Percentiles rank a stretch among this genome's conserved stretches.
Evolutionary conservation across 768 basidiomycete genomes (phyloP).

Genomic region (Brasilioporus rufonigricans): DNA sequence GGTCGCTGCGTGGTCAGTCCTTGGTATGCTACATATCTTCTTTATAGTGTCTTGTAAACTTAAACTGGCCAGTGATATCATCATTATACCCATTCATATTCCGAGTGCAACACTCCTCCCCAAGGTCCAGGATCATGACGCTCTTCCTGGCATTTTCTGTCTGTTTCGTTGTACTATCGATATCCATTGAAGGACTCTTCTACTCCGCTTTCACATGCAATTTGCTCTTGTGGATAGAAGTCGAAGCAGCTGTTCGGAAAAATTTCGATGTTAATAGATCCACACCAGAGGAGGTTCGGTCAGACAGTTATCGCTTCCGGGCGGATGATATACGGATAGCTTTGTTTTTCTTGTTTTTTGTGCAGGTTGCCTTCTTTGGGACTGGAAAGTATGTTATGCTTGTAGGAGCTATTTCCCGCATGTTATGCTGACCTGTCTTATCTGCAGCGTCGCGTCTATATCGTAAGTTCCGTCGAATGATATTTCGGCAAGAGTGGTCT

Average conservation of each 20-base stretch:
- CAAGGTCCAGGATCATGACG: slow-evolving; percentile 51
- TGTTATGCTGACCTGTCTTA: background rate
- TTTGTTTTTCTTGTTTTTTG: slow-evolving; percentile 81
- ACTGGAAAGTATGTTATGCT: slow-evolving; percentile 66
- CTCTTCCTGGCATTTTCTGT: slow-evolving; percentile 73
- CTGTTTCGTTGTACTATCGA: slow-evolving; percentile 76
- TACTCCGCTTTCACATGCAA: slow-evolving; percentile 66
- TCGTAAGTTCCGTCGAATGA: slow-evolving; percentile 46
- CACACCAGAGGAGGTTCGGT: background rate
- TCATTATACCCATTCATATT: slow-evolving; percentile 51
- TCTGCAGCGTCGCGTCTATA: slow-evolving; percentile 71
- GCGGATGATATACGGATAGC: slow-evolving; percentile 70
- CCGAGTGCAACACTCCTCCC: slow-evolving; percentile 33
- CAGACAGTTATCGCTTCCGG: slow-evolving; percentile 41
- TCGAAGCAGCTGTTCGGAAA: slow-evolving; percentile 44
- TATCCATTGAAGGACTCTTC: slow-evolving; percentile 80
- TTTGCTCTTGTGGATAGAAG: slow-evolving; percentile 63
- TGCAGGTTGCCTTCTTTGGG: slow-evolving; percentile 85
- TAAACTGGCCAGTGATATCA: slow-evolving; percentile 47
- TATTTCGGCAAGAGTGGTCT: background rate
- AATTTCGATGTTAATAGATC: background rate
- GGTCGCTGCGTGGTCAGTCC: slow-evolving; percentile 57
- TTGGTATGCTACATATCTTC: slow-evolving; percentile 45
- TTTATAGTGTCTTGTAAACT: background rate
- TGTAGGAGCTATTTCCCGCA: background rate